Evolutionary conservation across 768 basidiomycete genomes (phyloP).

Genomic region (Calvatia gigantea): DNA sequence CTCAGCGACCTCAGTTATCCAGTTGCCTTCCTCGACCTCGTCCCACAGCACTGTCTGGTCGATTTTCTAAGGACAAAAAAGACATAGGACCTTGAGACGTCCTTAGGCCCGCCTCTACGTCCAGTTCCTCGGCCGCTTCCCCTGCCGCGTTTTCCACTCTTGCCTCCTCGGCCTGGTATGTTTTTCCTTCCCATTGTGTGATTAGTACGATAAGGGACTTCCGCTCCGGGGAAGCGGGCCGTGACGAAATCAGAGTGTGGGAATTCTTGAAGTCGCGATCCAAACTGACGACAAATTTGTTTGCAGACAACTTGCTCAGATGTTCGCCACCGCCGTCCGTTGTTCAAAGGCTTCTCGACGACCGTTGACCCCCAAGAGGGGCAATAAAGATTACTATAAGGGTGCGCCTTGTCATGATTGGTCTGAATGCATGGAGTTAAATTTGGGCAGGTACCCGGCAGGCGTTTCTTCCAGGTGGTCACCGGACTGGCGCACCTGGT

Average conservation of each 20-base stretch:
- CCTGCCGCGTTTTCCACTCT: conserved; percentile 31
- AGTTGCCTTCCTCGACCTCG: conserved; percentile 32
- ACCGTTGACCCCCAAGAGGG: conserved; percentile 80
- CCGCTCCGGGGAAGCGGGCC: conserved; percentile 1
- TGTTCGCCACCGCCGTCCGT: conserved; percentile 67
- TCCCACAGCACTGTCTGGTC: conserved; percentile 59
- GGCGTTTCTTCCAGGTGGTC: conserved; percentile 78
- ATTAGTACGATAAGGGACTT: neutral
- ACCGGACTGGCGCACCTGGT: conserved; percentile 86
- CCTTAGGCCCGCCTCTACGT: conserved; percentile 16
- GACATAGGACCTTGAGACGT: neutral
- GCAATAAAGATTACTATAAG: conserved; percentile 97
- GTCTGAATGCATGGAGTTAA: neutral
- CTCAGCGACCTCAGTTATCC: conserved; percentile 26
- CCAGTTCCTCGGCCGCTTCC: conserved; percentile 32
- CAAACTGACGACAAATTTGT: conserved; percentile 5
- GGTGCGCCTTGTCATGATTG: conserved; percentile 42
- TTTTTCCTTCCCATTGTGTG: conserved; percentile 40
- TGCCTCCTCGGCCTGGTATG: conserved; percentile 23
- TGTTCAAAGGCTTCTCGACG: conserved; percentile 83
- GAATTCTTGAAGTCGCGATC: neutral
- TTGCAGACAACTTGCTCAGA: conserved; percentile 24
- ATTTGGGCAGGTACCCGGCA: conserved; percentile 67
- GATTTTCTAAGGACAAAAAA: conserved; percentile 22
- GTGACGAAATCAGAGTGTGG: neutral